Conservation (phyloP, 495 filamentous ascomycete genomes). For the Oidiodendron maius region DNA sequence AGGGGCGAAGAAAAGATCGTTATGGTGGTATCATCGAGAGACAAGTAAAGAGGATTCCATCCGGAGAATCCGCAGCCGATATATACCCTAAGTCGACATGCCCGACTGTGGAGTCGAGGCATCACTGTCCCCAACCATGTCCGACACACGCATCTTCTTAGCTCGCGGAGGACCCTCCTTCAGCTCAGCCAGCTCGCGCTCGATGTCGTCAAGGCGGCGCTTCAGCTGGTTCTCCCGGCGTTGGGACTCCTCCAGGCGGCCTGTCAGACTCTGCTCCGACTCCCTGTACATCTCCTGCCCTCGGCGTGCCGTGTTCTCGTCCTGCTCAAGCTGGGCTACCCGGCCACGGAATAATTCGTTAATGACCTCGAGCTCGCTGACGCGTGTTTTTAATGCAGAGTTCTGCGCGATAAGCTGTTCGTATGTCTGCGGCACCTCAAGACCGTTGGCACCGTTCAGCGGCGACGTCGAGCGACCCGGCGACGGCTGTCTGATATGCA, state of each 20-base stretch:
- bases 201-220: conserved; percentile 72
- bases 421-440: conserved; percentile 72
- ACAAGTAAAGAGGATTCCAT: conserved; percentile 3
- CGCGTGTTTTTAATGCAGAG: conserved; percentile 78
- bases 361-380: conserved; percentile 91
- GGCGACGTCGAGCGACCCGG: conserved; percentile 63
- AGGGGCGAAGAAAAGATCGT: conserved; percentile 2
- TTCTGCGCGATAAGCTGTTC: conserved; percentile 74
- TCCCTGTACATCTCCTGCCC: conserved; percentile 46
- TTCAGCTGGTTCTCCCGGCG: conserved; percentile 79
- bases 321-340: conserved; percentile 78
- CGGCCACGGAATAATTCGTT: conserved; percentile 90
- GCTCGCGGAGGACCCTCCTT: conserved; percentile 22
- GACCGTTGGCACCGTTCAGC: conserved; percentile 63
- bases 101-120: conserved; percentile 21
- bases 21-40: conserved; percentile 18
- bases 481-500: conserved; percentile 55
- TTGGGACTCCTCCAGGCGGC: conserved; percentile 68
- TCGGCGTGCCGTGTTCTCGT: conserved; percentile 60
- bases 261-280: conserved; percentile 53
- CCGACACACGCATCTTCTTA: conserved; percentile 31
- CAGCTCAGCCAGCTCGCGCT: conserved; percentile 52
- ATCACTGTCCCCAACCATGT: conserved; percentile 29
- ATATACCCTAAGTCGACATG: conserved; percentile 6
- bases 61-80: neutral